Conservation (phyloP, 352 stramenopile species). For the Phytopythium oedochilum region DNA sequence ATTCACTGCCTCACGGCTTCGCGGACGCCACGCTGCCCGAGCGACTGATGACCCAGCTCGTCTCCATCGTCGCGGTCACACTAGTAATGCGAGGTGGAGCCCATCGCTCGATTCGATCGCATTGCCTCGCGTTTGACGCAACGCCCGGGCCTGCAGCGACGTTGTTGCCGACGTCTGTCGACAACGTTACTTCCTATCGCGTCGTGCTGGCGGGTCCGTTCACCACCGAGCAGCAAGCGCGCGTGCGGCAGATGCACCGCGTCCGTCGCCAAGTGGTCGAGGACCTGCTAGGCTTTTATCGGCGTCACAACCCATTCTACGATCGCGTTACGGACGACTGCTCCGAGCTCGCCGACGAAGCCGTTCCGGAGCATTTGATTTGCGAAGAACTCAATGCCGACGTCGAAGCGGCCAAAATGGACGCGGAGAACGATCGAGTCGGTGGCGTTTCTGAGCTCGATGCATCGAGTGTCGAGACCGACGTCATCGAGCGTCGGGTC, state of each 20-base stretch:
- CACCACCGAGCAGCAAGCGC: constrained; percentile 7
- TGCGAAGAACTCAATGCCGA: not conserved
- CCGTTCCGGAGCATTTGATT: constrained; percentile 1
- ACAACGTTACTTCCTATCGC: constrained; percentile 7
- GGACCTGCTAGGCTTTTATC: not conserved
- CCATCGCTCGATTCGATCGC: constrained; percentile 10
- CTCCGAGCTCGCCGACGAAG: not conserved
- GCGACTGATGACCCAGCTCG: constrained; percentile 11
- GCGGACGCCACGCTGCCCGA: not conserved
- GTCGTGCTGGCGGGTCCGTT: constrained; percentile 16
- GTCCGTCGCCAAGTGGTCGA: not conserved
- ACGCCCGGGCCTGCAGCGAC: constrained; percentile 12
- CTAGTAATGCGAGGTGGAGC: constrained; percentile 11
- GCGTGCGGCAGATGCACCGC: constrained; percentile 9
- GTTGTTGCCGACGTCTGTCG: constrained; percentile 8
- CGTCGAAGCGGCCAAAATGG: not conserved
- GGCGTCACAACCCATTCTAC: not conserved
- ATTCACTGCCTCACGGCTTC: not conserved
- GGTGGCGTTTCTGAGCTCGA: not conserved
- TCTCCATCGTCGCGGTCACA: not conserved
- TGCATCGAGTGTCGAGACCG: not conserved
- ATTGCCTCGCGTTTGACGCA: constrained; percentile 16
- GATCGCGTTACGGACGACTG: not conserved
- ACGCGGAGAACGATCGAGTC: not conserved
- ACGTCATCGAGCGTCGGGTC: not conserved